phyloP scores from a whole-genome alignment of 2,329 filamentous ascomycete species.

The Biscogniauxia sp. region DNA sequence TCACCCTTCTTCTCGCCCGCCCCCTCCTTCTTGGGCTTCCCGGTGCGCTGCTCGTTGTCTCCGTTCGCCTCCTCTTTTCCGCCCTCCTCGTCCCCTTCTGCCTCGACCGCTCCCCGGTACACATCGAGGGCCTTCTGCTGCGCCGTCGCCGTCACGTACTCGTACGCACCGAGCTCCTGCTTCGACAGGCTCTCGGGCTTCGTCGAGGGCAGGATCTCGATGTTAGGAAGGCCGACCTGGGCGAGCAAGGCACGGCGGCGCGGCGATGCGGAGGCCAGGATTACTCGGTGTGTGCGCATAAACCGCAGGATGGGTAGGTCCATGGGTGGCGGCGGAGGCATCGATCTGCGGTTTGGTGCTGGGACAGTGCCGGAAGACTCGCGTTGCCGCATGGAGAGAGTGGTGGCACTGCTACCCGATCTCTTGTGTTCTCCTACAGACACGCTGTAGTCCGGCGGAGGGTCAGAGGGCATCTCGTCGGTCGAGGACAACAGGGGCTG shows the following conservation, averaged over 20 bases:
- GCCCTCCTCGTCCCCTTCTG: slow-evolving; percentile 26
- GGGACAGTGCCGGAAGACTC: slow-evolving; percentile 1
- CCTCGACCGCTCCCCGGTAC: slow-evolving; percentile 47
- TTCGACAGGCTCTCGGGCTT: slow-evolving; percentile 87
- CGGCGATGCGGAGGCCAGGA: slow-evolving; percentile 88
- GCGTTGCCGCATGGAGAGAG: slow-evolving; percentile 18
- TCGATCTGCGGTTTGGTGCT: slow-evolving; percentile 19
- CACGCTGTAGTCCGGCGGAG: slow-evolving; percentile 47
- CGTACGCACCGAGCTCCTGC: slow-evolving; percentile 67
- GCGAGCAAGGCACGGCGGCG: slow-evolving; percentile 77
- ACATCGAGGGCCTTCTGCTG: slow-evolving; percentile 79
- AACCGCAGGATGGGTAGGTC: slow-evolving; percentile 75
- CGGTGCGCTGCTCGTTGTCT: slow-evolving; percentile 12
- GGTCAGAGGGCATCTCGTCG: slow-evolving; percentile 32
- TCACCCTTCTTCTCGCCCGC: slow-evolving; percentile 43
- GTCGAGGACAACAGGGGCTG: slow-evolving; percentile 15
- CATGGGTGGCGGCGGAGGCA: slow-evolving; percentile 55
- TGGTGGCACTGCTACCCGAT: background rate
- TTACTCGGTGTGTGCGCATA: slow-evolving; percentile 75
- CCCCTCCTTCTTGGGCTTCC: background rate
- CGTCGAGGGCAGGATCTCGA: slow-evolving; percentile 82
- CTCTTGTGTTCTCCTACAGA: slow-evolving; percentile 38
- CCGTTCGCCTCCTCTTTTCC: slow-evolving; percentile 34
- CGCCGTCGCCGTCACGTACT: slow-evolving; percentile 89
- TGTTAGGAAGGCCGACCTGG: slow-evolving; percentile 75